Conservation (phyloP, 2,329 filamentous ascomycete species). For the Fusarium graminum region DNA sequence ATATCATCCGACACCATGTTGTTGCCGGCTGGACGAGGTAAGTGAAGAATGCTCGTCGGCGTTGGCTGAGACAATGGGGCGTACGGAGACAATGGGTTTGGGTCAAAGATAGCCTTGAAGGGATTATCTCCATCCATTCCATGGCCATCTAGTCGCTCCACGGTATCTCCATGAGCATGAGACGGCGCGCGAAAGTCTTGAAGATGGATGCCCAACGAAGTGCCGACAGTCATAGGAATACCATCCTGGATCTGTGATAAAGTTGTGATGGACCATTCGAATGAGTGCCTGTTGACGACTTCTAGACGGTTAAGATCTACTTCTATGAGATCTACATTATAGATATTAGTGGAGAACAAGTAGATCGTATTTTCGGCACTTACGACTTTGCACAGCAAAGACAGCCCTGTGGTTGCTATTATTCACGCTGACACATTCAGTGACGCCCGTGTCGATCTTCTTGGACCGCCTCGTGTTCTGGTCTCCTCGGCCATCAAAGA, state of each 20-base stretch:
- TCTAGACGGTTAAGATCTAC: constrained; percentile 82
- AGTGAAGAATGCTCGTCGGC: constrained; percentile 84
- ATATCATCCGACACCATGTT: constrained; percentile 79
- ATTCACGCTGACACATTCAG: constrained; percentile 87
- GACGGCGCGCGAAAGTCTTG: constrained; percentile 76
- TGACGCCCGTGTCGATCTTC: constrained; percentile 78
- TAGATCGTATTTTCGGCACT: constrained; percentile 49
- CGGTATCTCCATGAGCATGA: constrained; percentile 50
- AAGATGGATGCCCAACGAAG: constrained; percentile 82
- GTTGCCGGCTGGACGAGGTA: constrained; percentile 68
- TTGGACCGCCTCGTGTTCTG: constrained; percentile 65
- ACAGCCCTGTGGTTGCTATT: constrained; percentile 76
- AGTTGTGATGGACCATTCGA: constrained; percentile 85
- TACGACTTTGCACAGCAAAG: constrained; percentile 81
- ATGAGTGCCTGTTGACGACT: constrained; percentile 76
- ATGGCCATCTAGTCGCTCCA: constrained; percentile 54
- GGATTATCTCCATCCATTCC: constrained; percentile 48
- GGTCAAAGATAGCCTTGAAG: constrained; percentile 62
- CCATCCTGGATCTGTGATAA: constrained; percentile 77
- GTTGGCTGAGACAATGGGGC: constrained; percentile 83
- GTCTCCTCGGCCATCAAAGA: constrained; percentile 63
- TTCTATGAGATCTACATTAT: constrained; percentile 72
- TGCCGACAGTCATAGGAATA: constrained; percentile 85
- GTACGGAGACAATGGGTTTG: constrained; percentile 68
- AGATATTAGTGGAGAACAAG: constrained; percentile 1